phyloP scores from a whole-genome alignment of 768 basidiomycete species.

The Mycena filopes region DNA sequence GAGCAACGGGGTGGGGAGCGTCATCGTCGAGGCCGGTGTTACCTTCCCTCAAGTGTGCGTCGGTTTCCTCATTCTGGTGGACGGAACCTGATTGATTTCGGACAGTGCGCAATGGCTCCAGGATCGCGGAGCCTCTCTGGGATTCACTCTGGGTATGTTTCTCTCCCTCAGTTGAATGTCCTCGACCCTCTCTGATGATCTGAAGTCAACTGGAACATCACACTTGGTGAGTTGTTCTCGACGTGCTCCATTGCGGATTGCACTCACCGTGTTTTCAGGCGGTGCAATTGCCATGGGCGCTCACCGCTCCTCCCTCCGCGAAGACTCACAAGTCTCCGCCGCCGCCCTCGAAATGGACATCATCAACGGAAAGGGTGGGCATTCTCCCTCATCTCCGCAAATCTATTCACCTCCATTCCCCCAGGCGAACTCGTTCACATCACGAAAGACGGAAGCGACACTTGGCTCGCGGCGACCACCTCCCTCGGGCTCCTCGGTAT shows the following conservation, averaged over 20 bases:
- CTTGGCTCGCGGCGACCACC: slow-evolving; percentile 51
- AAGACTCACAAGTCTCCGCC: slow-evolving; percentile 49
- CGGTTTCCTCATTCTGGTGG: neutral
- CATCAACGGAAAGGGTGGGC: slow-evolving; percentile 50
- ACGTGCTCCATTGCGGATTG: neutral
- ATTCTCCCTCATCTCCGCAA: too few species aligned
- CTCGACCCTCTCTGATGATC: neutral
- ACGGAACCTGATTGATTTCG: neutral
- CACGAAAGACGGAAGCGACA: slow-evolving; percentile 43
- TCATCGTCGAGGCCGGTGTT: slow-evolving; percentile 49
- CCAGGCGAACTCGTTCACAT: slow-evolving; percentile 49
- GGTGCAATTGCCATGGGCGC: slow-evolving; percentile 53
- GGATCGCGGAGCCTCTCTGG: slow-evolving; percentile 44
- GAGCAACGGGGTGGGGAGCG: slow-evolving; percentile 40
- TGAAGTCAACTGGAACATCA: slow-evolving; percentile 52
- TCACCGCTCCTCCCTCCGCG: slow-evolving; percentile 51
- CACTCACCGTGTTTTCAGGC: slow-evolving; percentile 31
- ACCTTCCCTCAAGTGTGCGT: slow-evolving; percentile 50
- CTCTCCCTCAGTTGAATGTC: too few species aligned
- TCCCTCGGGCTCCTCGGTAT: slow-evolving; percentile 51
- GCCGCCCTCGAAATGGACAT: slow-evolving; percentile 49
- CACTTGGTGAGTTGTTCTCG: slow-evolving; percentile 40
- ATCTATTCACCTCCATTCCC: too few species aligned
- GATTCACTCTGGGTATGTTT: slow-evolving; percentile 48
- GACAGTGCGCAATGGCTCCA: slow-evolving; percentile 51